Evolutionary conservation across 345 rosid genomes (phyloP), one percentile per base, ranked within the genome.

Genomic region (Turritis glabra): DNA sequence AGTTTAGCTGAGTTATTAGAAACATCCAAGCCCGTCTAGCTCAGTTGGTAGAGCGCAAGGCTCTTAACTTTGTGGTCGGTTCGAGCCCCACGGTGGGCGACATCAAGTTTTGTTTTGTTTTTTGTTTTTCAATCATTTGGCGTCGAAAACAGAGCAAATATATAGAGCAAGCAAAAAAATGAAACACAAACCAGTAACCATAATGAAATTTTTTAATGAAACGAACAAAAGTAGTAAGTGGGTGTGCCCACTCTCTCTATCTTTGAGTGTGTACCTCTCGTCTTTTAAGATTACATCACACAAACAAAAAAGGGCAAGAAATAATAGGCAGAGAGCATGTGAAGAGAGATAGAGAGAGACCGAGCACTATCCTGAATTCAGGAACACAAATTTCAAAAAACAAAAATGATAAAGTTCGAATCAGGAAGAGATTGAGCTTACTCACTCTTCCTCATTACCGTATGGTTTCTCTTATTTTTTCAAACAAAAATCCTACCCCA

Each of bases 401-500:
- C 32, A 50, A 76, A 69, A 69, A 52, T 33, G 64, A 77, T 55
- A 53, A 64, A 70, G 71, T 77, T 63, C 50, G 70, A 69, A 61
- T 76, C 51, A 50, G 43, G 53, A 69, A 43, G 52, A 62, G 56
- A 50, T 26, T 44, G 75, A 69, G 76, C 53, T 48, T 47, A 26
- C 75, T 54, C 65, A 25, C 58, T 55, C 67, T 38, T 58, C 69
- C 64, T 60, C 69, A 51, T 61, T 61, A 43, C 68, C 33, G 54
- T 50, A 51, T 18, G 43, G 58, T 62, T 69, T 51, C 56, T 53
- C 59, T 76, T 76, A 67, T 62, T 63, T 77, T 48, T 35, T 29
- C 26, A 41, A 70, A 63, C 76, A 77, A 77, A 76, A 76, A 75
- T 75, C 71, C 80, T 69, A 59, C 13, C 25, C 57, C 57, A 27